Conservation (phyloP, 345 rosid genomes). For the Erodium maritimum region DNA sequence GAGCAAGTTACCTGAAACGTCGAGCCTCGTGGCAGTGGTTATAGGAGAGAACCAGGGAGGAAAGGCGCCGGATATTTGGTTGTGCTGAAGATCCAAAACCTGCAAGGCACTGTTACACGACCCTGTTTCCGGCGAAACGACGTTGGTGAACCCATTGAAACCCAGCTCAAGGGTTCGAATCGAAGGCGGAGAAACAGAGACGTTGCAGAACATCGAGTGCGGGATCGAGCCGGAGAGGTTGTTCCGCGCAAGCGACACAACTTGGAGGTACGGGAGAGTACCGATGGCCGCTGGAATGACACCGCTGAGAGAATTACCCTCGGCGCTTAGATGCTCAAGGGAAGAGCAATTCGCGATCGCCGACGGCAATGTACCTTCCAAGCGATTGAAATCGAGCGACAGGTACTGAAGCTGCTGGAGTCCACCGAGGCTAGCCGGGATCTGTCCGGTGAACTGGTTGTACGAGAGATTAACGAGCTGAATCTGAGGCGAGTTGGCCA, state of each 20-base stretch:
- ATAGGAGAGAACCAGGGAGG: conserved; percentile 56
- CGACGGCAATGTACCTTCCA: conserved; percentile 75
- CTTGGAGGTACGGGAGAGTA: conserved; percentile 50
- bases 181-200: conserved; percentile 35
- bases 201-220: conserved; percentile 50
- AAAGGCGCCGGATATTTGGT: conserved; percentile 41
- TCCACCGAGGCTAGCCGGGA: conserved; percentile 57
- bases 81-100: conserved; percentile 54
- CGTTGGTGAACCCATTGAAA: conserved; percentile 35
- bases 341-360: conserved; percentile 73
- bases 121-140: conserved; percentile 33
- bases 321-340: conserved; percentile 65
- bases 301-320: conserved; percentile 58
- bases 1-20: conserved; percentile 59
- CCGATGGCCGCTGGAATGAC: conserved; percentile 68
- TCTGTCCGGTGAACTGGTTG: conserved; percentile 57
- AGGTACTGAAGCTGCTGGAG: conserved; percentile 57
- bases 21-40: conserved; percentile 33
- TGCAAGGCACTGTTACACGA: conserved; percentile 40
- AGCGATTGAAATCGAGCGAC: conserved; percentile 56
- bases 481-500: conserved; percentile 44
- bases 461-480: conserved; percentile 71
- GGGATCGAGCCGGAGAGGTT: conserved; percentile 63
- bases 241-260: conserved; percentile 50
- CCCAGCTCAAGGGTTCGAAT: conserved; percentile 56